Base-by-base conservation (phyloP, 75 land plant species). In the Pinus tabuliformis region DNA sequence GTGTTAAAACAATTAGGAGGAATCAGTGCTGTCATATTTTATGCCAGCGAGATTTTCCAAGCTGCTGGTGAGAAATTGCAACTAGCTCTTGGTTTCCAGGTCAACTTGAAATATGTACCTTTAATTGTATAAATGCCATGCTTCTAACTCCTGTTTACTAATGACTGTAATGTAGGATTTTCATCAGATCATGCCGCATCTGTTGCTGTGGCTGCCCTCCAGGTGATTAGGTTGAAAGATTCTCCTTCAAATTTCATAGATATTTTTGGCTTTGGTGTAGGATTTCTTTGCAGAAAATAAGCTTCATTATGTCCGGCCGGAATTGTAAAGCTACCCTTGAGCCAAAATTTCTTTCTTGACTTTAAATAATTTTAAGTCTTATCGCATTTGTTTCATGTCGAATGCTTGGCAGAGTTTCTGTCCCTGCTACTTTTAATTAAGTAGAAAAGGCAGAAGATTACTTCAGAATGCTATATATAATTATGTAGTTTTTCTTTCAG, bases 1-100 rank as follows among this genome's bases (percentile, higher is more conserved):
- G 22, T 74, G 30, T 75, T 83, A 15, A 78, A 83, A 42, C 84
- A 83, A 68, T 37, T 80, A 16, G 54, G 42, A 7, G 84, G 84
- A n/a, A 75, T 81, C 26, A 80, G 75, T 68, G 84, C 83, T 26
- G 39, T 83, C 36, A 56, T 83, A 63, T 80, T 83, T 54, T 83
- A 83, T 80, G 78, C 73, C 7, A 68, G 78, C 18, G 37, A 36
- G 17, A 80, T 80, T 36, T 83, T 83, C 49, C 13, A 61, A 56
- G 59, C 83, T 54, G 78, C 77, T 42, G 84, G 84, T 83, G 86
- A 74, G 57, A 56, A 77, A 49, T 49, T 49, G 54, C 54, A 49
- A 0, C 26, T 37, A 26, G 26, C 33, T 26, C 11, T 6, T 56
- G 54, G 3, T 26, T 15, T 73, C 14, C 62, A 18, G 20, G 7